These are phyloP conservation scores for Biscogniauxia marginata DNA, from an alignment of 2,329 filamentous ascomycete genomes.

Conservation along the genomic window DNA sequence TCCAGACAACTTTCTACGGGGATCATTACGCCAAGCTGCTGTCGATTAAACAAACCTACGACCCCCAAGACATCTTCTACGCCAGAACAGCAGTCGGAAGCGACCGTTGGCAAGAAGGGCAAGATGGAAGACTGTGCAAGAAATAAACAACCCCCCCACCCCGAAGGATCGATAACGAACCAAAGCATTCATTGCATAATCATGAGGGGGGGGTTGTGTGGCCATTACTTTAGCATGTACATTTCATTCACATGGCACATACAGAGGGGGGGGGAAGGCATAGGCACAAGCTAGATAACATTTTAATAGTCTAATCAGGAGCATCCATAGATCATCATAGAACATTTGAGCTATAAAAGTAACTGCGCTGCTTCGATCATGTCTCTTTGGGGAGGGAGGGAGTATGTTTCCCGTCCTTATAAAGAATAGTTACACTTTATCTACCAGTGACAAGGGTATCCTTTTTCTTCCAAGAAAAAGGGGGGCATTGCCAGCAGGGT, in stretches of 20 bases:
- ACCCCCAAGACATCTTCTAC: conserved; percentile 39
- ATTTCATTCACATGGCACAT: neutral
- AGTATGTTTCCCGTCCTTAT: neutral
- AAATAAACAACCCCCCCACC: neutral
- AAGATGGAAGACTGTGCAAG: conserved; percentile 38
- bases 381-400: neutral
- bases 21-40: conserved; percentile 33
- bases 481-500: neutral
- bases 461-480: neutral
- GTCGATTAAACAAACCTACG: conserved; percentile 42
- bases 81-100: conserved; percentile 41
- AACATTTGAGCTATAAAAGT: neutral
- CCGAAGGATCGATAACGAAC: neutral
- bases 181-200: neutral
- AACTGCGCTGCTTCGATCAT: neutral
- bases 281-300: neutral
- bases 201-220: neutral
- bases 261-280: neutral
- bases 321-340: neutral
- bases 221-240: neutral
- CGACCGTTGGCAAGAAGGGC: conserved; percentile 38
- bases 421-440: too few species aligned
- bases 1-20: conserved; percentile 35
- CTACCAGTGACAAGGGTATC: neutral
- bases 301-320: neutral